Conservation (phyloP, 2,329 filamentous ascomycete species). For the Pseudofabraea citricarpa region DNA sequence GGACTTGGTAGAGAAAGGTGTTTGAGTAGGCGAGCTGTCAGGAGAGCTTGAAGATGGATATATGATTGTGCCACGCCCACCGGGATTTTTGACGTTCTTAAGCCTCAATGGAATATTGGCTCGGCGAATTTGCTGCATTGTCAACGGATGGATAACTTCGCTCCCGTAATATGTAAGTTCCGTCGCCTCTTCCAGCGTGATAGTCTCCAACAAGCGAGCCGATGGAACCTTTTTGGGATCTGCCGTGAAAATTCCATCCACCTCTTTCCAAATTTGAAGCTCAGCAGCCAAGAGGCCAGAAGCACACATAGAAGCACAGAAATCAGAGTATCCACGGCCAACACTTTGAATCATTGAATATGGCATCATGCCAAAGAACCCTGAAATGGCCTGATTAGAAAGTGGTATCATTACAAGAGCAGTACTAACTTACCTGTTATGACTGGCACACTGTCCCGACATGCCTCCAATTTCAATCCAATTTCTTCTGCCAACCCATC, state of each 20-base stretch:
- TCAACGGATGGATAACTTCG: conserved; percentile 58
- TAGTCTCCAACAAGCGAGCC: conserved; percentile 52
- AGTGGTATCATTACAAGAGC: no score
- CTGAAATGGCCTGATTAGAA: conserved; percentile 33
- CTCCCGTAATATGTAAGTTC: conserved; percentile 57
- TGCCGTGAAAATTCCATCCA: conserved; percentile 69
- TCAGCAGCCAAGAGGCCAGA: conserved; percentile 60
- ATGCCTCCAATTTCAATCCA: conserved; percentile 2
- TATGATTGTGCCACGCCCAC: conserved; percentile 47
- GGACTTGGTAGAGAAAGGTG: background rate
- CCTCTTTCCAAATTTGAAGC: conserved; percentile 71
- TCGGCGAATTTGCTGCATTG: conserved; percentile 65
- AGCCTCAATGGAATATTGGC: conserved; percentile 63
- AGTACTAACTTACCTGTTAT: conserved; percentile 7
- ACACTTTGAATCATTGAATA: conserved; percentile 60
- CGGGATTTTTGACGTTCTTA: conserved; percentile 66
- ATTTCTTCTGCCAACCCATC: conserved; percentile 3
- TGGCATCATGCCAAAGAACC: conserved; percentile 65
- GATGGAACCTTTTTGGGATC: conserved; percentile 65
- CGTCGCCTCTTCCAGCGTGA: conserved; percentile 60
- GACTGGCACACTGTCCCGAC: conserved; percentile 6
- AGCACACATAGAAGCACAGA: conserved; percentile 64
- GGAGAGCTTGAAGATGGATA: conserved; percentile 1
- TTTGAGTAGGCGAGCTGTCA: background rate
- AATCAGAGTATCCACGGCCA: conserved; percentile 66